phyloP scores from a whole-genome alignment of 495 filamentous ascomycete genomes.

The Glonium stellatum region DNA sequence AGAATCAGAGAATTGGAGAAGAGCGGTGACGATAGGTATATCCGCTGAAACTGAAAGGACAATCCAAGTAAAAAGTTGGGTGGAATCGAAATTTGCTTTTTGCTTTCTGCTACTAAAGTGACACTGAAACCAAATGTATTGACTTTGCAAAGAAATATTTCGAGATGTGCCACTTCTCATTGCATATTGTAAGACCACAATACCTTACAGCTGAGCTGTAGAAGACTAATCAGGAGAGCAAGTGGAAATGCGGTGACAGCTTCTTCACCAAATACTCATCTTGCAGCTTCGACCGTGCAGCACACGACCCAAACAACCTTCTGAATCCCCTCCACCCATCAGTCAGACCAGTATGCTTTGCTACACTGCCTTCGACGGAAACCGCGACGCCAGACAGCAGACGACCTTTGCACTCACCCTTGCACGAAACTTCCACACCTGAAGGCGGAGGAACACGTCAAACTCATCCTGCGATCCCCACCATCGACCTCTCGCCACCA shows the following conservation, averaged over 20 bases:
- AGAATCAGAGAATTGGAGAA: neutral
- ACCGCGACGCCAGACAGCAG: neutral
- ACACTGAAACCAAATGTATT: too few species aligned
- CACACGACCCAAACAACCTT: constrained; percentile 12
- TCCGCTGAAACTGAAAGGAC: neutral
- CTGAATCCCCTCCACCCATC: constrained; percentile 22
- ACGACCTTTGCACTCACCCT: neutral
- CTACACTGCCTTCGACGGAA: neutral
- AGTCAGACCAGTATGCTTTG: constrained; percentile 5
- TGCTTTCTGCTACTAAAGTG: too few species aligned
- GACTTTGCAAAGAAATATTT: neutral
- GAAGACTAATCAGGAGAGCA: neutral
- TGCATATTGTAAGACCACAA: constrained; percentile 3
- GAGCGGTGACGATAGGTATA: neutral
- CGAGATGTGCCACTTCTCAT: constrained; percentile 7
- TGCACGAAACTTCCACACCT: neutral
- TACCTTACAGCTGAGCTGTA: neutral
- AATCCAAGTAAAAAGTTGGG: neutral
- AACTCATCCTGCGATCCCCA: neutral
- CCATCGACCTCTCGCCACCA: neutral
- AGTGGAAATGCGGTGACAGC: constrained; percentile 28
- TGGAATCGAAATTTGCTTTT: neutral
- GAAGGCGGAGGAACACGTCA: neutral
- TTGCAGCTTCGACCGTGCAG: constrained; percentile 24
- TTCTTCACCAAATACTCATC: constrained; percentile 24